These are phyloP conservation scores for Didymella pinodella DNA, from an alignment of 2,329 filamentous ascomycete genomes.

Conservation along the genomic window DNA sequence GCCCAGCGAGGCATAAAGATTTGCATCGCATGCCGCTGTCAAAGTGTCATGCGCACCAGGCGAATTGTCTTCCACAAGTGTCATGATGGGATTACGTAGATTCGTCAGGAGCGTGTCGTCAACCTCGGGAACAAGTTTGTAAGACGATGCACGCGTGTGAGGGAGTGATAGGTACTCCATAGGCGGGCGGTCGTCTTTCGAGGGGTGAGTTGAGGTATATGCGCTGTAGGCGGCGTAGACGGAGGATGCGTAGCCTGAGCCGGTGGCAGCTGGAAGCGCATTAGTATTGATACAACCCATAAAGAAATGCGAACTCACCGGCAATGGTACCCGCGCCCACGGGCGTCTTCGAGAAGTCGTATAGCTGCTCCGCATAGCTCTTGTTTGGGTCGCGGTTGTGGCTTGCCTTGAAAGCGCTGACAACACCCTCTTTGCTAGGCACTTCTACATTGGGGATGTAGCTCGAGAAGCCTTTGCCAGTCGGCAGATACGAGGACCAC, in stretches of 20 bases:
- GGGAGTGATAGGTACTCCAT: conserved; percentile 59
- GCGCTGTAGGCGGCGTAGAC: conserved; percentile 60
- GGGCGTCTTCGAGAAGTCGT: conserved; percentile 60
- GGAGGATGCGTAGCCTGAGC: conserved; percentile 57
- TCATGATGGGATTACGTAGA: conserved; percentile 57
- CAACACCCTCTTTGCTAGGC: conserved; percentile 50
- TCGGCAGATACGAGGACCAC: conserved; percentile 58
- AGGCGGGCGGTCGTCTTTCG: conserved; percentile 45
- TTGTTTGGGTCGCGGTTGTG: conserved; percentile 58
- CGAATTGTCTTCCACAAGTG: conserved; percentile 55
- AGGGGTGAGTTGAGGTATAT: conserved; percentile 49
- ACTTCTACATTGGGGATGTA: conserved; percentile 55
- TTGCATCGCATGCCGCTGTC: conserved; percentile 58
- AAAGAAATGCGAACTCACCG: conserved; percentile 36
- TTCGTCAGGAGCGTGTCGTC: conserved; percentile 56
- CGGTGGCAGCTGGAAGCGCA: conserved; percentile 51
- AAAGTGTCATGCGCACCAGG: conserved; percentile 57
- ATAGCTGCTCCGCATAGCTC: conserved; percentile 59
- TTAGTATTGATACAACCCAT: not conserved
- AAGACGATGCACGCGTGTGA: conserved; percentile 54
- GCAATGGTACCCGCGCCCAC: conserved; percentile 58
- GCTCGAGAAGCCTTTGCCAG: conserved; percentile 57
- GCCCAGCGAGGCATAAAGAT: conserved; percentile 53
- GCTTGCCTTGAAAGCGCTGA: conserved; percentile 56
- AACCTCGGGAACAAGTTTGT: conserved; percentile 53